A percentile compares a stretch with the other conserved stretches of the same genome.
These are phyloP conservation scores for Teratosphaeria nubilosa DNA, from an alignment of 2,329 filamentous ascomycete species.

Conservation along the genomic window DNA sequence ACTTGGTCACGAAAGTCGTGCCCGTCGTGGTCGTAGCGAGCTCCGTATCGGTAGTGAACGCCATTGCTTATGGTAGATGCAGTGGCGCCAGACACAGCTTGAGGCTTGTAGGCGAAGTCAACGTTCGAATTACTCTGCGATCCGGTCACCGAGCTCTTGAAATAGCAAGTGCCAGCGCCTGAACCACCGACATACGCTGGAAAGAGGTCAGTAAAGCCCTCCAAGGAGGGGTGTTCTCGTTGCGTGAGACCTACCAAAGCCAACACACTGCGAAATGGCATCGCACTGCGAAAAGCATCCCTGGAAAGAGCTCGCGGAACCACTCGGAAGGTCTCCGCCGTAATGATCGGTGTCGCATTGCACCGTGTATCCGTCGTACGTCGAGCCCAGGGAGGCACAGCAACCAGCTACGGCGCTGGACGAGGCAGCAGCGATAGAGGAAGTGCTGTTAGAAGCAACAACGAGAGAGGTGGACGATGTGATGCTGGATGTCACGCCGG, in stretches of 20 bases:
- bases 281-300: constrained; percentile 7
- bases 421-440: neutral
- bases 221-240: neutral
- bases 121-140: neutral
- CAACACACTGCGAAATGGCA: constrained; percentile 5
- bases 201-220: neutral
- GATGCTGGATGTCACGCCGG: neutral
- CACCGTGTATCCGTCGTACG: constrained; percentile 1
- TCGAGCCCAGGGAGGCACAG: neutral
- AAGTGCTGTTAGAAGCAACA: neutral
- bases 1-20: neutral
- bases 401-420: neutral
- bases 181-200: neutral
- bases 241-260: constrained; percentile 1
- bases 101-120: neutral
- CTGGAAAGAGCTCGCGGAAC: neutral
- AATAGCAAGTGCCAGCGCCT: neutral
- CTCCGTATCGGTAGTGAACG: neutral
- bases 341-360: constrained; percentile 1
- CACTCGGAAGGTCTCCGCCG: neutral
- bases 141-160: neutral
- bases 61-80: neutral
- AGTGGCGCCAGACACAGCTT: neutral
- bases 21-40: neutral
- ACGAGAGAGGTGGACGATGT: neutral